Base-by-base conservation (phyloP, 345 rosid species). In the Aethionema arabicum region DNA sequence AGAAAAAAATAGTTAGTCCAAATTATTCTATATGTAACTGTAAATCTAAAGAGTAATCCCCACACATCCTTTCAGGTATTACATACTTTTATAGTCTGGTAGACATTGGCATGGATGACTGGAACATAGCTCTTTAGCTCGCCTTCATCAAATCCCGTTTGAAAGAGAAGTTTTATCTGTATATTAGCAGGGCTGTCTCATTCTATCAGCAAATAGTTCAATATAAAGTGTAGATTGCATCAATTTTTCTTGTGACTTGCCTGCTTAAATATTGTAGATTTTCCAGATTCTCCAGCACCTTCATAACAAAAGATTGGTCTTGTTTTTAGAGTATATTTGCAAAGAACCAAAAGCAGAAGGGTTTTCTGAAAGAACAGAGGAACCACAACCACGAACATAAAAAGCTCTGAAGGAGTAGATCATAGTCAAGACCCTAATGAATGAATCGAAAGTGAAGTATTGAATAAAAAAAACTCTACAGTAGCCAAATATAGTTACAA, bases 281-380 rank as follows among this genome's bases (percentile, higher is more conserved):
- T 95, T 66, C 99, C 99, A 1, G 97, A 95, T 72, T 95, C 99
- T 54, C 99, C 99, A 68, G 95, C 85, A 77, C 97, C 99, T 95
- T 67, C 3, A 78, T 32, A 73, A 38, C 48, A 42, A 61, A 63
- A 67, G 7, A 32, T 2, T 0, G 41, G 31, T 30, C 49, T 40
- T 11, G n/a, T 40, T 40, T 8, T 40, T 40, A 4, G n/a, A 8
- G n/a, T 4, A 8, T 8, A 40, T 6, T 6, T 37, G 40, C 11
- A 37, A 6, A 10, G 40, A 37, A 37, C 8, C 40, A 6, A 10
- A 37, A 44, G 8, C n/a, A 32, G 37, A 36, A 31, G 14, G 13
- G 37, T 29, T 6, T 9, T 5, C 5, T 14, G 13, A 59, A 59
- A 8, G 6, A 44, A 30, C 8, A 44, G 35, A 56, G 12, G 11